Base-by-base conservation (phyloP, 768 basidiomycete genomes). In the Lactarius quietus region DNA sequence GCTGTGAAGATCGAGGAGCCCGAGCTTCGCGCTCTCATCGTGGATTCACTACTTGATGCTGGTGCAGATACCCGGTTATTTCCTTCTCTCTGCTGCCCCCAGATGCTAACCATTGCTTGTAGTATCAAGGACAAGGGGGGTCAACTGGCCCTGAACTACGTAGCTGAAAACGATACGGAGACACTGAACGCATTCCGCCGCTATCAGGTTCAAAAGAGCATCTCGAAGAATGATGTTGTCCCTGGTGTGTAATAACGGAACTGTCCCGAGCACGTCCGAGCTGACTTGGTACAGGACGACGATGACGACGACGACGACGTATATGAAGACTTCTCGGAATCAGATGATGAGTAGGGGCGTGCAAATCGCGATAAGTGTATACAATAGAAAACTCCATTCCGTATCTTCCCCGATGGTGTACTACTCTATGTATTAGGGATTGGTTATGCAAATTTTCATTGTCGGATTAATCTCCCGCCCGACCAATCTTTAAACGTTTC, bases 41-140 rank as follows among this genome's bases (percentile, higher is more conserved):
- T 89, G 51, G 79, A 83, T 70, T 86, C 82, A 66, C 75, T 94
- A 64, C 76, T 93, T 4, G 92, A 94, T 1, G 92, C 92, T 0
- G 92, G 92, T 4, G 90, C 90, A 1, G 84, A 92, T 75, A 84
- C 82, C 3, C 79, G 74, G 89, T 90, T 64, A 66, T 85, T 74
- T 12, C 28, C 18, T 23, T 38, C 33, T 51, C 58, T 28, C 38
- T 20, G 14, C 5, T 8, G 7, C 26, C 31, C 33, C 33, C 39
- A 35, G 26, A 28, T 51, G 12, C 45, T 62, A 54, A 56, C 54
- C 17, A 48, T 4, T 26, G 14, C n/a, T 7, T 55, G 2, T 70
- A 92, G 90, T 64, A 85, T 92, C 73, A 86, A 84, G 72, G 86
- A 93, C 76, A 88, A 87, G 78, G 79, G 85, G 62, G 86, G 86